Evolutionary conservation across 768 basidiomycete genomes (phyloP).

Genomic region (Naematelia aurantialba): DNA sequence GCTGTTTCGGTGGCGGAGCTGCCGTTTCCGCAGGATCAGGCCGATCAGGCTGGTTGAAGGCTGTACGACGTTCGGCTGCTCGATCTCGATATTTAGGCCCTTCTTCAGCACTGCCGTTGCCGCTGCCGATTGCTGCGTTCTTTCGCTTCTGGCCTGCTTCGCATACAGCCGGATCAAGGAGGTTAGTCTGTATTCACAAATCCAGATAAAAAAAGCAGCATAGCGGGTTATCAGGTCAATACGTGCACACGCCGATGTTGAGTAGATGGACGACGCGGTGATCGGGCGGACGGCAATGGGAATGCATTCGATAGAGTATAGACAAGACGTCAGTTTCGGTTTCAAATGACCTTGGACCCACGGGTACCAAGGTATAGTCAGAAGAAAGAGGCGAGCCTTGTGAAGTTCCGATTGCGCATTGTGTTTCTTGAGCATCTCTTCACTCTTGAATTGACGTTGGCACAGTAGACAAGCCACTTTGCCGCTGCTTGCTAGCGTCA

Average conservation of each 20-base stretch:
- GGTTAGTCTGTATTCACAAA: conserved; percentile 67
- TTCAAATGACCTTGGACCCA: conserved; percentile 14
- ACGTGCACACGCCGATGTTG: conserved; percentile 1
- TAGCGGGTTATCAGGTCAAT: background rate
- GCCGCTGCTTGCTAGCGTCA: conserved; percentile 46
- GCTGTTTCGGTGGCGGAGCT: conserved; percentile 47
- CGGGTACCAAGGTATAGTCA: conserved; percentile 20
- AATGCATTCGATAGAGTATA: conserved; percentile 13
- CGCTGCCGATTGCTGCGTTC: conserved; percentile 55
- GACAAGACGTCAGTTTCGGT: conserved; percentile 6
- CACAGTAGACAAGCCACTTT: conserved; percentile 83
- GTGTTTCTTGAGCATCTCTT: conserved; percentile 82
- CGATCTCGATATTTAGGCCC: conserved; percentile 86
- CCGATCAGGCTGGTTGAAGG: conserved; percentile 87
- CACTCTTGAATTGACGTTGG: conserved; percentile 82
- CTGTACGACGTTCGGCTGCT: conserved; percentile 80
- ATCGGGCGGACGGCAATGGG: background rate
- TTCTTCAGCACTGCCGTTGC: conserved; percentile 51
- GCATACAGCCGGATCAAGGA: conserved; percentile 55
- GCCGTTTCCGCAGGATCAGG: conserved; percentile 52
- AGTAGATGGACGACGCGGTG: background rate
- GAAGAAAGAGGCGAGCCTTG: conserved; percentile 63
- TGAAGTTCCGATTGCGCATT: conserved; percentile 92
- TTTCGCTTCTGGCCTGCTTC: conserved; percentile 63
- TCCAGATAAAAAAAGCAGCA: conserved; percentile 4